Conservation (phyloP, 2,329 filamentous ascomycete genomes). For the Huntiella abstrusa region DNA sequence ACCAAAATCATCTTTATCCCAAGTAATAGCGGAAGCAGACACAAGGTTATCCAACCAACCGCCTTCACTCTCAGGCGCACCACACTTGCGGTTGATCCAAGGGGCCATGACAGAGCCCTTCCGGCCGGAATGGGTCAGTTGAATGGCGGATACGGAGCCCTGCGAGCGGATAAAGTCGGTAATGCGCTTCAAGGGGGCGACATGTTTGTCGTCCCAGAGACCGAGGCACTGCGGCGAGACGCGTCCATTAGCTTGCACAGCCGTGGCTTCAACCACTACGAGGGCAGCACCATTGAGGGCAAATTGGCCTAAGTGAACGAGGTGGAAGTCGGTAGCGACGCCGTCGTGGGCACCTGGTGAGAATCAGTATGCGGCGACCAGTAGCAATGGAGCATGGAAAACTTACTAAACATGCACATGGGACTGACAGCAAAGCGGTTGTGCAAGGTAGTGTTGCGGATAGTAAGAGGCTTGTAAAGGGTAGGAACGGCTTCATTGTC, state of each 20-base stretch:
- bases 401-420: conserved; percentile 28
- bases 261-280: conserved; percentile 59
- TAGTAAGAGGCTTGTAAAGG: conserved; percentile 35
- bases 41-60: conserved; percentile 41
- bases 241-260: conserved; percentile 55
- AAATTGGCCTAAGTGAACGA: conserved; percentile 66
- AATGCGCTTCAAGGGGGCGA: conserved; percentile 49
- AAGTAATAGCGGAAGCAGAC: conserved; percentile 35
- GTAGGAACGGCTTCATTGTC: conserved; percentile 25
- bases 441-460: conserved; percentile 31
- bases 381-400: no score
- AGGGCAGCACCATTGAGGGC: conserved; percentile 57
- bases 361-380: not conserved
- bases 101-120: conserved; percentile 43
- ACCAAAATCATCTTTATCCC: conserved; percentile 37
- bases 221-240: conserved; percentile 68
- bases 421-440: conserved; percentile 41
- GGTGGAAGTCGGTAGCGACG: conserved; percentile 62
- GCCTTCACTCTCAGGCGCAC: conserved; percentile 32
- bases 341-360: conserved; percentile 34
- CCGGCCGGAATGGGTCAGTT: conserved; percentile 64
- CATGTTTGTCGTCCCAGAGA: conserved; percentile 71
- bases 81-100: conserved; percentile 31
- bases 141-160: conserved; percentile 56
- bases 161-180: conserved; percentile 68